Evolutionary conservation across 306 rosid species (phyloP), one percentile per base, ranked within the genome.

Genomic region (Ziziphus jujuba): DNA sequence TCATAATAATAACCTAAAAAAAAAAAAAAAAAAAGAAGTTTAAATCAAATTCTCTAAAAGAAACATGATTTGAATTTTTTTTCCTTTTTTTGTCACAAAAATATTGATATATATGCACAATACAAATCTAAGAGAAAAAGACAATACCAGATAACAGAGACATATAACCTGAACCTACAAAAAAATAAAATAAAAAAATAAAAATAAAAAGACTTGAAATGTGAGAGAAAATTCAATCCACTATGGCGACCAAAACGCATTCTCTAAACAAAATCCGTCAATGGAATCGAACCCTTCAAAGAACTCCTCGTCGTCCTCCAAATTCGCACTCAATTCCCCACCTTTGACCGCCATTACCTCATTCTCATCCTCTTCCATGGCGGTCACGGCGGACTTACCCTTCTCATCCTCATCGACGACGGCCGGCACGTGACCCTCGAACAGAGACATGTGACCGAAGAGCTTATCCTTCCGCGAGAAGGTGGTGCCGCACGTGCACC

Each of bases 401-500:
- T 78, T 81, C 63, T 76, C 75, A 12, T 65, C 84, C 16, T 79
- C 86, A 14, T 82, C 89, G 31, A 57, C 75, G 0, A 87, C 84
- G 5, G 87, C 95, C 38, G 97, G 97, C 92, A 84, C 84, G 77
- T 92, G 98, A 8, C 97, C 97, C 40, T 92, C 98, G 38, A 89
- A 89, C 48, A 85, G 55, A 4, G 89, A 84, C 51, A 92, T 55
- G 81, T 92, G 98, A 6, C 91, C 89, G 15, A 92, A 89, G 59
- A 92, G 76, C 71, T 89, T 92, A 47, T 87, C 95, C 77, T 92
- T 89, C 67, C 95, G 70, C 0, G 96, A 87, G 59, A 92, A 92
- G 7, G 78, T 87, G 20, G 95, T 87, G n/a, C 95, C 96, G 57
- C 98, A 92, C n/a, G 85, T 75, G 72, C 96, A 92, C 55, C 77